Evolutionary conservation across 2,329 filamentous ascomycete species (phyloP).

Genomic region (Macrophomina phaseolina): DNA sequence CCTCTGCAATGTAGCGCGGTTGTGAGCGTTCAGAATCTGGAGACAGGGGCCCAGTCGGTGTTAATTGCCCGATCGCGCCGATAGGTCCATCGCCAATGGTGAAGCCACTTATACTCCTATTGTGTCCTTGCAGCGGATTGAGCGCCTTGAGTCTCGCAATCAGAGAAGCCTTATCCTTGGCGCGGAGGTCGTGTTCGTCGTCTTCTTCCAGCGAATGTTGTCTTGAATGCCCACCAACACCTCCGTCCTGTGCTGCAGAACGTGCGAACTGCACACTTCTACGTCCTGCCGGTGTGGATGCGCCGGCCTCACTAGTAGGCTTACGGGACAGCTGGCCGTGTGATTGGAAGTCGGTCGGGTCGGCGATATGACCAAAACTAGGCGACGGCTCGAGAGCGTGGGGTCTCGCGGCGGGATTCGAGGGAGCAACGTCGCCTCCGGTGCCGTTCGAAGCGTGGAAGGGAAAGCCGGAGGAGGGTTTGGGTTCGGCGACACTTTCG

Average conservation of each 20-base stretch:
- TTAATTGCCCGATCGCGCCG: slow-evolving; percentile 47
- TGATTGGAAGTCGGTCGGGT: slow-evolving; percentile 24
- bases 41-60: slow-evolving; percentile 48
- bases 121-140: slow-evolving; percentile 57
- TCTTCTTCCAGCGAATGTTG: slow-evolving; percentile 67
- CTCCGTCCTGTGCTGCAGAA: slow-evolving; percentile 45
- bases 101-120: slow-evolving; percentile 55
- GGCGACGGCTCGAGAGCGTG: slow-evolving; percentile 23
- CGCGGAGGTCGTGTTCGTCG: slow-evolving; percentile 57
- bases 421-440: background rate
- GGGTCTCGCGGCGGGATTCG: background rate
- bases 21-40: slow-evolving; percentile 57
- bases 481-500: slow-evolving; percentile 10
- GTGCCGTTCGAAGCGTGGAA: slow-evolving; percentile 20
- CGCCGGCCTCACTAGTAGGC: slow-evolving; percentile 27
- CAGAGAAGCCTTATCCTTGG: slow-evolving; percentile 65
- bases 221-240: slow-evolving; percentile 60
- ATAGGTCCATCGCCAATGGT: slow-evolving; percentile 46
- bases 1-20: slow-evolving; percentile 57
- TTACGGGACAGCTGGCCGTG: slow-evolving; percentile 25
- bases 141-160: slow-evolving; percentile 81
- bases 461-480: slow-evolving; percentile 14
- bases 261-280: slow-evolving; percentile 79
- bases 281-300: slow-evolving; percentile 53
- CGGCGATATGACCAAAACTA: slow-evolving; percentile 21